Evolutionary conservation across 805 yeast species (phyloP), one percentile per base, ranked within the genome.

Genomic region (Torulaspora franciscae): DNA sequence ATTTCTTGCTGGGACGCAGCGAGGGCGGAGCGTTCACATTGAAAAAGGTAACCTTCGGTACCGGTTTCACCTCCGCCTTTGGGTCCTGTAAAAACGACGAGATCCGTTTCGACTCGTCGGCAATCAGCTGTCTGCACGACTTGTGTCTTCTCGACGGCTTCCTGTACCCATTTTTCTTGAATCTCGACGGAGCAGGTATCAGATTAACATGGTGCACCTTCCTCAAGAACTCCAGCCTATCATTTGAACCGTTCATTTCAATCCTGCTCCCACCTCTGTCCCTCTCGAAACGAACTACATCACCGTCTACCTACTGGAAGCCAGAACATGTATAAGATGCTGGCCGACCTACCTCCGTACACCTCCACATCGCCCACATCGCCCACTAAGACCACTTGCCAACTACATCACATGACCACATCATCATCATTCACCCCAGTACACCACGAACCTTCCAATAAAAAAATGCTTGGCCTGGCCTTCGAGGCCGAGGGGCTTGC

Each of bases 11-110:
- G 0, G 98, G 98, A 50, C 71, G 76, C 52, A 89, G 66, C 3
- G 93, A 83, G 0, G 98, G 98, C 2, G 96, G 95, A 0, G 96
- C 95, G 24, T 78, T 78, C 5, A 90, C 68, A 30, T 82, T 76
- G 49, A 80, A 75, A 64, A 78, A 85, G 0, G 91, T 85, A 8
- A 88, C 80, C 6, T 78, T 73, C 47, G 79, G 74, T 34, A 69
- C 66, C 28, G 64, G 59, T 29, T 57, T 52, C 25, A 55, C 57
- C 15, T 51, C 51, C 27, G 47, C 43, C 30, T 45, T 26, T 29
- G 37, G 27, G 10, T 43, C 37, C 19, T 45, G 40, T 8, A 46
- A 37, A 28, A 55, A 19, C 3, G 56, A 50, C 42, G 69, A 75
- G 25, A 80, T 67, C 37, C 91, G 76, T 57, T 84, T 83, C 54